Percentiles rank a stretch among this genome's conserved stretches.
Evolutionary conservation across 306 rosid genomes (phyloP).

Genomic region (Rosa rugosa): DNA sequence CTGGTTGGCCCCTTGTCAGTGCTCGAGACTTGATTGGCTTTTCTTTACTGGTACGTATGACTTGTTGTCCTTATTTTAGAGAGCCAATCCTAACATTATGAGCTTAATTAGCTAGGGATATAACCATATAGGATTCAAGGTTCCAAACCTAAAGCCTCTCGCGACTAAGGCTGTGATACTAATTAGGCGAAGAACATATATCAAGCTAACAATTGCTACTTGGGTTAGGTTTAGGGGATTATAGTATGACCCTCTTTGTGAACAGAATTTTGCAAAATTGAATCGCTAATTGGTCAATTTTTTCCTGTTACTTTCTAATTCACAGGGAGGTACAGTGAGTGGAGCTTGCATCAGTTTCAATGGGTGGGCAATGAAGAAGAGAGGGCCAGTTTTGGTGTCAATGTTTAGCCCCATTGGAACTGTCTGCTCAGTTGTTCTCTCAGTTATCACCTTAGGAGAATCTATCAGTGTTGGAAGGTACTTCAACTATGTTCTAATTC

Average conservation of each 20-base stretch:
- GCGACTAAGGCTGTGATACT: neutral
- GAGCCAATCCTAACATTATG: neutral
- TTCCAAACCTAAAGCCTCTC: neutral
- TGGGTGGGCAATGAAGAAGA: constrained; percentile 89
- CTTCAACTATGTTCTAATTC: neutral
- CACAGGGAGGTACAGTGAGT: constrained; percentile 66
- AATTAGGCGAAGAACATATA: neutral
- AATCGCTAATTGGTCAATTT: neutral
- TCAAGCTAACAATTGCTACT: neutral
- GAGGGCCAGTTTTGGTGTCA: constrained; percentile 85
- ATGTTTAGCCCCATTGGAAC: constrained; percentile 80
- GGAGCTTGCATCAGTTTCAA: constrained; percentile 69
- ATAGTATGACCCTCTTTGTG: neutral
- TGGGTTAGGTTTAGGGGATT: too few relatives aligned
- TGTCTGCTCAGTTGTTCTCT: constrained; percentile 66
- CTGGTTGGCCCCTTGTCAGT: constrained; percentile 42
- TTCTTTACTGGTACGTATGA: constrained; percentile 51
- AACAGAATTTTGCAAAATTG: neutral
- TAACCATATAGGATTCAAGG: neutral
- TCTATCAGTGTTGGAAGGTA: constrained; percentile 68
- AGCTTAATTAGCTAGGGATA: neutral
- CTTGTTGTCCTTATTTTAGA: neutral
- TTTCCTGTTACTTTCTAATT: neutral
- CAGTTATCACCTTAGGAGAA: constrained; percentile 48
- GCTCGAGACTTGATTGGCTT: constrained; percentile 41